phyloP scores from a whole-genome alignment of 208 protist species.

The Paratrypanosoma confusum region DNA sequence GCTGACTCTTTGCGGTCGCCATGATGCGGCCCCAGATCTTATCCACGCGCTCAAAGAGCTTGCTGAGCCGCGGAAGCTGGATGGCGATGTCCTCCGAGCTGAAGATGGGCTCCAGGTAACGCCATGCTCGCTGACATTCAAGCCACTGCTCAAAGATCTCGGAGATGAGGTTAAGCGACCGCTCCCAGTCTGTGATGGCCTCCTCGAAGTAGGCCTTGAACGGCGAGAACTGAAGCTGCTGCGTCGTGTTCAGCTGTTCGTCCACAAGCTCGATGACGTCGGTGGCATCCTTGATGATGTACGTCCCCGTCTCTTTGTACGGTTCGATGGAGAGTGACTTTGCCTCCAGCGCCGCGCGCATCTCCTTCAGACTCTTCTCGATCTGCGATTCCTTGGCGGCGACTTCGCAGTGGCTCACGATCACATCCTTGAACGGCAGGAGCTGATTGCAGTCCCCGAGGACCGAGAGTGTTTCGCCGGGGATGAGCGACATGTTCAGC shows the following conservation, averaged over 20 bases:
- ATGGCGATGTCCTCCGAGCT: slow-evolving; percentile 92
- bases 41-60: slow-evolving; percentile 94
- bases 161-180: slow-evolving; percentile 84
- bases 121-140: slow-evolving; percentile 92
- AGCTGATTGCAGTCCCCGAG: slow-evolving; percentile 77
- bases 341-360: slow-evolving; percentile 92
- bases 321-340: slow-evolving; percentile 85
- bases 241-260: slow-evolving; percentile 94
- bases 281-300: slow-evolving; percentile 86
- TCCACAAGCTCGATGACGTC: slow-evolving; percentile 92
- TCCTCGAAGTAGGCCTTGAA: slow-evolving; percentile 95
- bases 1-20: slow-evolving; percentile 67
- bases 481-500: slow-evolving; percentile 76
- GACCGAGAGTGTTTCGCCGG: slow-evolving; percentile 79
- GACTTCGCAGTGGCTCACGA: slow-evolving; percentile 90
- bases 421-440: slow-evolving; percentile 71
- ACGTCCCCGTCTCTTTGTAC: slow-evolving; percentile 91
- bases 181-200: slow-evolving; percentile 91
- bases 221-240: slow-evolving; percentile 93
- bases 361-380: slow-evolving; percentile 93
- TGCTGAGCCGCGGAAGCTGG: slow-evolving; percentile 90
- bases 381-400: slow-evolving; percentile 96
- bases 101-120: slow-evolving; percentile 97
- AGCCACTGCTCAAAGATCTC: slow-evolving; percentile 96
- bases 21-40: slow-evolving; percentile 92